Percentiles rank a stretch among this genome's conserved stretches.
Evolutionary conservation across 2,329 filamentous ascomycete genomes (phyloP).

Genomic region (Chaetomium olivaceum): DNA sequence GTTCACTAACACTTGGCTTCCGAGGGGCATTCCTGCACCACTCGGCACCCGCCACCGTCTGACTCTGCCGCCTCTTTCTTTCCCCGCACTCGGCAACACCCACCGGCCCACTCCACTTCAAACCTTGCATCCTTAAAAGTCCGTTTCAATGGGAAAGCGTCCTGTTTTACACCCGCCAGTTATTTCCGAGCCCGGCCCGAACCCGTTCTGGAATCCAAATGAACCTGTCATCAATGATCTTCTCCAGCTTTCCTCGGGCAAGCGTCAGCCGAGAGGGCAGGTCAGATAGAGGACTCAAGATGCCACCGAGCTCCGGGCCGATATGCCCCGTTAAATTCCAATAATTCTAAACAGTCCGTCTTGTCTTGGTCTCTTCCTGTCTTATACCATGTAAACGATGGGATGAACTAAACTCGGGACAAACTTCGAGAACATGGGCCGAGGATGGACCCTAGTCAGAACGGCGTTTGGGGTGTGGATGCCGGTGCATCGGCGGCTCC

Average conservation of each 20-base stretch:
- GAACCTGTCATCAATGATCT: background rate
- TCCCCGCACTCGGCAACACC: conserved; percentile 16
- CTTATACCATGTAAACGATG: background rate
- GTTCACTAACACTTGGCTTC: no score
- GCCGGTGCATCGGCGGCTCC: conserved; percentile 18
- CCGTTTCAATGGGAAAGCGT: background rate
- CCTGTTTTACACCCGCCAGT: conserved; percentile 7
- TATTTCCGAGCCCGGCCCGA: conserved; percentile 20
- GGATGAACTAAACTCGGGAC: background rate
- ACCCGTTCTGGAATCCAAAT: background rate
- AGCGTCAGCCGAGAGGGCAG: background rate
- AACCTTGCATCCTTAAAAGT: conserved; percentile 10
- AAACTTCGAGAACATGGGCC: conserved; percentile 17
- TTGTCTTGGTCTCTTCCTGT: background rate
- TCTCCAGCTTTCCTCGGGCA: background rate
- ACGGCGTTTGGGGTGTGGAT: conserved; percentile 2
- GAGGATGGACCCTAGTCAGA: conserved; percentile 9
- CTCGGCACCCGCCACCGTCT: conserved; percentile 3
- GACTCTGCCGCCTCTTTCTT: conserved; percentile 12
- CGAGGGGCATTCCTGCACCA: background rate
- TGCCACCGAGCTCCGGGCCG: background rate
- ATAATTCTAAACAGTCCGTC: background rate
- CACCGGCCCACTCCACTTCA: background rate
- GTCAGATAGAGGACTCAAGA: background rate
- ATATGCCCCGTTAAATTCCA: background rate